Conservation (phyloP, 495 filamentous ascomycete genomes). For the Penicillium arizonense region DNA sequence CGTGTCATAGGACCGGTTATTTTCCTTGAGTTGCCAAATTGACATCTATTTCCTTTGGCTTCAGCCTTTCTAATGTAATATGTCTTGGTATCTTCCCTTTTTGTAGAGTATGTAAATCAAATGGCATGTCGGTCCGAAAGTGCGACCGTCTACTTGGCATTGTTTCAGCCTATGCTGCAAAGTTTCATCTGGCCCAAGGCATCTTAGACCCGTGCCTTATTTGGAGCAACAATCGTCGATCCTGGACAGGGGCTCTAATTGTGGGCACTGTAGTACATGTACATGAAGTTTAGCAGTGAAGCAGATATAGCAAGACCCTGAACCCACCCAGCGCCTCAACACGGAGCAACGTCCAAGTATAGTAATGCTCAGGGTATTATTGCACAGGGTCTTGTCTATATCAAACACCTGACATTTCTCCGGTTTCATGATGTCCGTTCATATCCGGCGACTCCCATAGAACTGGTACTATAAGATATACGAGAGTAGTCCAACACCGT, state of each 20-base stretch:
- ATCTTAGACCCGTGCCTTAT: not conserved
- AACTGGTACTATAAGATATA: too few species aligned
- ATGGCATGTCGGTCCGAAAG: not conserved
- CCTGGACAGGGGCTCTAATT: not conserved
- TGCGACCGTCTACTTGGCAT: not conserved
- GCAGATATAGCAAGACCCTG: not conserved
- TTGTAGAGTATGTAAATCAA: not conserved
- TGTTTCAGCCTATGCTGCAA: constrained; percentile 4
- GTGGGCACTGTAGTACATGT: not conserved
- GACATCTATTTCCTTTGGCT: too few species aligned
- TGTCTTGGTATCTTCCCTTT: too few species aligned
- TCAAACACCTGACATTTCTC: not conserved
- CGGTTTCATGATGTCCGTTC: constrained; percentile 2
- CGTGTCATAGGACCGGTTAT: too few species aligned
- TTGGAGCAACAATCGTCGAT: not conserved
- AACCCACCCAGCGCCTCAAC: too few species aligned
- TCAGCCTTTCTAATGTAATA: too few species aligned
- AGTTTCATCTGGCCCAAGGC: not conserved
- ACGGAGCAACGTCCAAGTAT: too few species aligned
- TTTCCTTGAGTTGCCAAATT: too few species aligned
- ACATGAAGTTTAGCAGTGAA: not conserved
- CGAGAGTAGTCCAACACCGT: not conserved
- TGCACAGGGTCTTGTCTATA: not conserved
- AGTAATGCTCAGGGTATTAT: too few species aligned
- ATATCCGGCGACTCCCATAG: not conserved